Conservation (phyloP, 2,329 filamentous ascomycete species). For the Fusarium longipes region DNA sequence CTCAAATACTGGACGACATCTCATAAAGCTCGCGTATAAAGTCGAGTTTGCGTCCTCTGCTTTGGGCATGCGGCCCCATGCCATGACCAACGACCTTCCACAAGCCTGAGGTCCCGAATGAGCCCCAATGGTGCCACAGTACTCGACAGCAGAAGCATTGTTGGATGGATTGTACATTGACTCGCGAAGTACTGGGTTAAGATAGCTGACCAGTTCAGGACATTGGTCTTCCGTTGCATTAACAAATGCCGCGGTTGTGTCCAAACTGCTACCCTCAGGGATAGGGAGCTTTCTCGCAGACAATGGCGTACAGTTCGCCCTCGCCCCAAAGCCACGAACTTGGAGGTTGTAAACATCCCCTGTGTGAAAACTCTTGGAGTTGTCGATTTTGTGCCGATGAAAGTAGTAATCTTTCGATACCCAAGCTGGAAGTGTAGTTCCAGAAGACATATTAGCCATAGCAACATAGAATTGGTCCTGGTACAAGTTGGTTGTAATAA, state of each 20-base stretch:
- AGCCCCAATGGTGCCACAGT: neutral
- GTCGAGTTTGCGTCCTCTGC: conserved; percentile 18
- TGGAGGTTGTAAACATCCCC: neutral
- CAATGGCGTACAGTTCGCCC: conserved; percentile 37
- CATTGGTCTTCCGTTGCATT: too few species aligned
- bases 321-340: conserved; percentile 44
- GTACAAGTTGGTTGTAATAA: conserved; percentile 14
- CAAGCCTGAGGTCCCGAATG: too few species aligned
- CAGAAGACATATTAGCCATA: conserved; percentile 58
- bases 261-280: too few species aligned
- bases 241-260: too few species aligned
- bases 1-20: conserved; percentile 46
- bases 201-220: too few species aligned
- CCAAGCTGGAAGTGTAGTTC: conserved; percentile 63
- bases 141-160: conserved; percentile 13
- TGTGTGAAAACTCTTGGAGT: fast-evolving
- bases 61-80: conserved; percentile 38
- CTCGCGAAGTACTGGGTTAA: neutral
- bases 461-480: conserved; percentile 50
- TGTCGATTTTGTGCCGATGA: conserved; percentile 53
- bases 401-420: conserved; percentile 59
- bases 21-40: conserved; percentile 34
- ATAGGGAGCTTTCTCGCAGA: neutral
- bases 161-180: neutral
- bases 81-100: conserved; percentile 26